phyloP scores from a whole-genome alignment of 345 rosid genomes.

The Hypericum perforatum region DNA sequence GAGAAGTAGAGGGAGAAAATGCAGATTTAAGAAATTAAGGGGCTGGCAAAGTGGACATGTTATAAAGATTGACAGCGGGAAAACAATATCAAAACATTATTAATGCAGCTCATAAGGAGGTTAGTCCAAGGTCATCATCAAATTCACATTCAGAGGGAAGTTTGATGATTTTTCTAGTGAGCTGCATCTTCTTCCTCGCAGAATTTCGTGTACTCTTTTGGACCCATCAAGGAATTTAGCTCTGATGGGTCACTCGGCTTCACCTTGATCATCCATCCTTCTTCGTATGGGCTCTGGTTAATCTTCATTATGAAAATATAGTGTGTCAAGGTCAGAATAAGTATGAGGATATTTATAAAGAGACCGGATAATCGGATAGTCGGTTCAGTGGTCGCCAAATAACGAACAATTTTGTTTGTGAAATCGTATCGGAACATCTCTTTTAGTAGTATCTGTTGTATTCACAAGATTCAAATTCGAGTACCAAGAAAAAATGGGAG shows the following conservation, averaged over 20 bases:
- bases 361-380: background rate
- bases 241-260: slow-evolving; percentile 78
- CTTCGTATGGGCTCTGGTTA: slow-evolving; percentile 79
- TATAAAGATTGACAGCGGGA: too few species aligned
- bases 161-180: slow-evolving; percentile 33
- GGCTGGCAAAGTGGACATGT: too few species aligned
- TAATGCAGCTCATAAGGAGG: background rate
- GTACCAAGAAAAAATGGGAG: too few species aligned
- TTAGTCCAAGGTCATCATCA: background rate
- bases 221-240: slow-evolving; percentile 59
- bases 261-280: slow-evolving; percentile 96
- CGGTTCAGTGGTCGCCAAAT: too few species aligned
- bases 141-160: background rate
- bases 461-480: too few species aligned
- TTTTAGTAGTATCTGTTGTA: too few species aligned
- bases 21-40: too few species aligned
- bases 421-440: too few species aligned
- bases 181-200: slow-evolving; percentile 93
- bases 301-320: slow-evolving; percentile 31
- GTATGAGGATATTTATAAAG: background rate
- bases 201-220: slow-evolving; percentile 74
- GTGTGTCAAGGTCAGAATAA: background rate
- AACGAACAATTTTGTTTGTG: too few species aligned
- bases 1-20: too few species aligned
- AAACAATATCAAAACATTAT: too few species aligned